Percentiles rank a stretch among this genome's conserved stretches.
These are phyloP conservation scores for Zygoascus sp. DNA, from an alignment of 1,139 yeast species.

Conservation along the genomic window DNA sequence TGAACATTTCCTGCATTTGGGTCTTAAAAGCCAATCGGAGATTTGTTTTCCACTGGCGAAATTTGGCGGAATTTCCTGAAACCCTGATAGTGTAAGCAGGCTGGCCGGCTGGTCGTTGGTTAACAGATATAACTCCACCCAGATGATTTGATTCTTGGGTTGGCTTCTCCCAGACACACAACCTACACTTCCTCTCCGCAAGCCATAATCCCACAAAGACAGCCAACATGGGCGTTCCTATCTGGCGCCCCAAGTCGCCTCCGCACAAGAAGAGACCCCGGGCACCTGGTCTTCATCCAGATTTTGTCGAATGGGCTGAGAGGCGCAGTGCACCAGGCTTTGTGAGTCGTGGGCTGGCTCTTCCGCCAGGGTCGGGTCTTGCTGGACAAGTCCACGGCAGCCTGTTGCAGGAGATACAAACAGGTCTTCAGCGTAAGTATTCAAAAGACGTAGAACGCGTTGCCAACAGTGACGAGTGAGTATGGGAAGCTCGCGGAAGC, in stretches of 20 bases:
- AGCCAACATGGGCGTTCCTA: constrained; percentile 24
- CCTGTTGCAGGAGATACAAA: neutral
- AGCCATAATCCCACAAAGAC: neutral
- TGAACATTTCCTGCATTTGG: too few relatives aligned
- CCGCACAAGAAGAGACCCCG: constrained; percentile 12
- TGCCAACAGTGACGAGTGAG: too few relatives aligned
- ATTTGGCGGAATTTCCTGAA: too few relatives aligned
- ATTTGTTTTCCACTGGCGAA: too few relatives aligned
- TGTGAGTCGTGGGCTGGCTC: neutral
- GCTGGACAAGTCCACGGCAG: neutral
- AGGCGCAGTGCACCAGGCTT: neutral
- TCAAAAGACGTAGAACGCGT: too few relatives aligned
- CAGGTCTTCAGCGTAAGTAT: neutral
- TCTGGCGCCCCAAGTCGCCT: constrained; percentile 24
- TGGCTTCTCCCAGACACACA: constrained; percentile 2
- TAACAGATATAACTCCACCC: too few relatives aligned
- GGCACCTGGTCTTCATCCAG: constrained; percentile 4
- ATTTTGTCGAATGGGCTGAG: constrained; percentile 8
- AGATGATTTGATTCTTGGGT: neutral
- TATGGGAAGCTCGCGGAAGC: too few relatives aligned
- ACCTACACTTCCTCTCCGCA: too few relatives aligned
- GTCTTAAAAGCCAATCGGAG: too few relatives aligned
- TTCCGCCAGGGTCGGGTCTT: constrained; percentile 3
- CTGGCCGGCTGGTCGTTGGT: too few relatives aligned
- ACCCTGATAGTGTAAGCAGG: too few relatives aligned